Evolutionary conservation across 805 yeast genomes (phyloP).

Genomic region (Wickerhamomyces hampshirensis): DNA sequence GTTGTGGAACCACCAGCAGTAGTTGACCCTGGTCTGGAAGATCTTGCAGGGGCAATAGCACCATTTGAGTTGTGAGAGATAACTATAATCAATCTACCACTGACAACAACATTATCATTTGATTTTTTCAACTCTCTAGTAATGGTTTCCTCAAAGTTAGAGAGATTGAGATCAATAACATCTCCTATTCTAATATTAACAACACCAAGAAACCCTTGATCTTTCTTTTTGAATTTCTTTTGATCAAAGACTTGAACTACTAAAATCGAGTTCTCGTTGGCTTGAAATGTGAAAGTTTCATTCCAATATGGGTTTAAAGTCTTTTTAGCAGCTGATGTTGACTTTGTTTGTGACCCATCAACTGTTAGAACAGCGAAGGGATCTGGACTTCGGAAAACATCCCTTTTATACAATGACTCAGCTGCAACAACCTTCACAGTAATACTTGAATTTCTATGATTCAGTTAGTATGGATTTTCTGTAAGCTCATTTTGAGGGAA

Average conservation of each 20-base stretch:
- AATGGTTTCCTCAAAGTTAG: constrained; percentile 68
- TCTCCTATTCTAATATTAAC: constrained; percentile 89
- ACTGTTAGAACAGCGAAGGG: constrained; percentile 97
- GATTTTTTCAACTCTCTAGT: constrained; percentile 90
- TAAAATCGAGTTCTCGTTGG: constrained; percentile 74
- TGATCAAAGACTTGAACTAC: constrained; percentile 96
- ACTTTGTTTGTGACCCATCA: constrained; percentile 95
- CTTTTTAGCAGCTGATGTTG: constrained; percentile 89
- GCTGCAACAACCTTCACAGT: constrained; percentile 85
- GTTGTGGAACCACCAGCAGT: constrained; percentile 14
- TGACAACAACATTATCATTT: constrained; percentile 87
- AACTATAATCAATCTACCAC: constrained; percentile 83
- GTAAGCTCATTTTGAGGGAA: neutral
- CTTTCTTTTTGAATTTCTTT: constrained; percentile 95
- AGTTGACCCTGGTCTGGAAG: constrained; percentile 21
- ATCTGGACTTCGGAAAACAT: constrained; percentile 92
- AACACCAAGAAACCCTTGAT: constrained; percentile 96
- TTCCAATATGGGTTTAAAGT: constrained; percentile 98
- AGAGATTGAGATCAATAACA: constrained; percentile 60
- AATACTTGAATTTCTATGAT: constrained; percentile 18
- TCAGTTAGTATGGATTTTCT: constrained; percentile 13
- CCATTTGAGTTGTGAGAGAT: constrained; percentile 42
- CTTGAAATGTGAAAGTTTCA: constrained; percentile 77
- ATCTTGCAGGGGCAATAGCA: constrained; percentile 14
- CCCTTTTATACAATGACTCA: constrained; percentile 91